Evolutionary conservation across 306 rosid genomes (phyloP).

Genomic region (Acacia melanoxylon): DNA sequence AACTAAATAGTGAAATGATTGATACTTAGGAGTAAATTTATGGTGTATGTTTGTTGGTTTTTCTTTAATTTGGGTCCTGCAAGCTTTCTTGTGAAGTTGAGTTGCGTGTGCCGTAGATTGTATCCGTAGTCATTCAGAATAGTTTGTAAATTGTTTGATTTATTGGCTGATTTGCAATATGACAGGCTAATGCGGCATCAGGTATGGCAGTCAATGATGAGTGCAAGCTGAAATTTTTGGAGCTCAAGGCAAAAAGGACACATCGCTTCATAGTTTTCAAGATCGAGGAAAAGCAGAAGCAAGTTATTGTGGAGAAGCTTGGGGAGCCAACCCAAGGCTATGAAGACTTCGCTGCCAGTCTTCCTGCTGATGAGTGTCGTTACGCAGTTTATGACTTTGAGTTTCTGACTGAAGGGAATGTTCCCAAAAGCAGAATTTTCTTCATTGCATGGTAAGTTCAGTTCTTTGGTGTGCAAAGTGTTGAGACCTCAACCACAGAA

Average conservation of each 20-base stretch:
- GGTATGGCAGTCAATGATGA: slow-evolving; percentile 60
- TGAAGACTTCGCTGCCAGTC: slow-evolving; percentile 50
- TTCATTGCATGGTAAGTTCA: slow-evolving; percentile 53
- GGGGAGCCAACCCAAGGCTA: slow-evolving; percentile 58
- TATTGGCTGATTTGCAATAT: slow-evolving; percentile 12
- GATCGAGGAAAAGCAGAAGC: slow-evolving; percentile 51
- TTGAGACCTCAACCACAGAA: not conserved
- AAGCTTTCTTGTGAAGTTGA: not conserved
- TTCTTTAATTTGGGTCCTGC: not conserved
- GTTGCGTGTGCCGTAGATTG: not conserved
- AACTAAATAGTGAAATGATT: not conserved
- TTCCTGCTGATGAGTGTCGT: slow-evolving; percentile 57
- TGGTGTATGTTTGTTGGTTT: not conserved
- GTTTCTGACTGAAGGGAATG: slow-evolving; percentile 48
- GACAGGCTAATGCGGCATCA: slow-evolving; percentile 48
- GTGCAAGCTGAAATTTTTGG: slow-evolving; percentile 55
- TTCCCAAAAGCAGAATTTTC: slow-evolving; percentile 57
- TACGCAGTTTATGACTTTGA: slow-evolving; percentile 61
- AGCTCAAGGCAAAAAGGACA: slow-evolving; percentile 54
- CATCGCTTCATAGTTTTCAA: slow-evolving; percentile 26
- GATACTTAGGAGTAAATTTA: not conserved
- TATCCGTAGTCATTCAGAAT: not conserved
- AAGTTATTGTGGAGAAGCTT: slow-evolving; percentile 57
- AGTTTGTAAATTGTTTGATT: not conserved
- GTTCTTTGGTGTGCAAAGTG: not conserved